phyloP scores from a whole-genome alignment of 306 rosid genomes.

The Begonia loranthoides region DNA sequence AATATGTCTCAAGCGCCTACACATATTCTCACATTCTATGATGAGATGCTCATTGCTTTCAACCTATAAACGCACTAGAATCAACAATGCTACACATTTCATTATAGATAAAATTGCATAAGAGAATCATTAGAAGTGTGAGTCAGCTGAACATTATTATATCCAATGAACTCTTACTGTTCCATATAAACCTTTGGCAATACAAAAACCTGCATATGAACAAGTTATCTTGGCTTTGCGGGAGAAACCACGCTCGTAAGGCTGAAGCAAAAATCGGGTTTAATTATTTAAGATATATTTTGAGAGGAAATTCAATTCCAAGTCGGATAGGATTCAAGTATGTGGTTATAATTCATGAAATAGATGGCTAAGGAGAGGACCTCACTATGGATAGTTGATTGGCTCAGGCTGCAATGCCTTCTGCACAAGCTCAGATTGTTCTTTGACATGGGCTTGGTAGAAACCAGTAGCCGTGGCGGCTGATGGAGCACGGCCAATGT shows the following conservation, averaged over 20 bases:
- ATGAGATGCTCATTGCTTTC: too few species aligned
- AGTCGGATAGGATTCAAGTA: background rate
- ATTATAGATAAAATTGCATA: too few species aligned
- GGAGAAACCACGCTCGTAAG: background rate
- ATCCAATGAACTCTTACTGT: too few species aligned
- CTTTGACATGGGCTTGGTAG: constrained; percentile 66
- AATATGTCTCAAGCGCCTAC: too few species aligned
- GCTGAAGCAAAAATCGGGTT: background rate
- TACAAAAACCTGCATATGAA: too few species aligned
- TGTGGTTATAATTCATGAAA: background rate
- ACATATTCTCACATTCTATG: too few species aligned
- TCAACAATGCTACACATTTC: too few species aligned
- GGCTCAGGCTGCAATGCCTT: constrained; percentile 69
- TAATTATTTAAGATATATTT: background rate
- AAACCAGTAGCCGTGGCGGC: constrained; percentile 92
- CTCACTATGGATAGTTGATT: constrained; percentile 22
- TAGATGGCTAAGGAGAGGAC: background rate
- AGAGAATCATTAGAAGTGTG: too few species aligned
- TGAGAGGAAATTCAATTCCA: background rate
- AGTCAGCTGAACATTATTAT: too few species aligned
- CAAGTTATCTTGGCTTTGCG: background rate
- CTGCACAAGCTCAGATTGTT: constrained; percentile 60
- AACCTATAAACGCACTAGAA: too few species aligned
- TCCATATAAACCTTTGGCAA: too few species aligned
- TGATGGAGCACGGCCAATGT: constrained; percentile 86